Evolutionary conservation across 2,329 filamentous ascomycete genomes (phyloP).

Genomic region (Colletotrichum sidae): DNA sequence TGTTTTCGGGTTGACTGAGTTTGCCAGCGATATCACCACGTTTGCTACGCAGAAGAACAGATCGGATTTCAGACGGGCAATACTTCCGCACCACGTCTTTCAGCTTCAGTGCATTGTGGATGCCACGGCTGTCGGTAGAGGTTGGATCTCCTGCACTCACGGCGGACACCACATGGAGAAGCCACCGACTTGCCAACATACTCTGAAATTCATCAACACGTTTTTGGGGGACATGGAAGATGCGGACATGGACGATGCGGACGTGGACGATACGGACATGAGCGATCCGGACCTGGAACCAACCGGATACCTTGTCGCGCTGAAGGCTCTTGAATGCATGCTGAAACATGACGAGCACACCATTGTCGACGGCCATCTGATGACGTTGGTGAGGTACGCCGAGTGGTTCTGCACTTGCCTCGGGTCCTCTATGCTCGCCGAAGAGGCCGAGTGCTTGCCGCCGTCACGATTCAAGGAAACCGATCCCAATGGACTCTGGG

Average conservation of each 20-base stretch:
- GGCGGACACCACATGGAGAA: background rate
- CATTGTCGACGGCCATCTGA: background rate
- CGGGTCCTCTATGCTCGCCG: background rate
- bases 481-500: conserved; percentile 58
- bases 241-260: too few species aligned
- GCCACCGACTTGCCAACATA: background rate
- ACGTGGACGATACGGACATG: too few species aligned
- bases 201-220: background rate
- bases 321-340: background rate
- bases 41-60: conserved; percentile 58
- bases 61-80: conserved; percentile 50
- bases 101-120: conserved; percentile 63
- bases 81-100: conserved; percentile 61
- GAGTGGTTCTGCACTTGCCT: background rate
- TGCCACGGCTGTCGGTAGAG: conserved; percentile 54
- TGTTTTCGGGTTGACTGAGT: conserved; percentile 60
- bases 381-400: too few species aligned
- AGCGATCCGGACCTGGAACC: too few species aligned
- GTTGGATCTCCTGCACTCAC: conserved; percentile 52
- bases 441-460: conserved; percentile 40
- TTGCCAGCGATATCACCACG: conserved; percentile 55
- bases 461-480: conserved; percentile 55
- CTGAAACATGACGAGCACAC: background rate
- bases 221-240: too few species aligned
- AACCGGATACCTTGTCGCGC: too few species aligned